These are phyloP conservation scores for Orbilia javanica DNA, from an alignment of 2,329 filamentous ascomycete species.

Conservation along the genomic window DNA sequence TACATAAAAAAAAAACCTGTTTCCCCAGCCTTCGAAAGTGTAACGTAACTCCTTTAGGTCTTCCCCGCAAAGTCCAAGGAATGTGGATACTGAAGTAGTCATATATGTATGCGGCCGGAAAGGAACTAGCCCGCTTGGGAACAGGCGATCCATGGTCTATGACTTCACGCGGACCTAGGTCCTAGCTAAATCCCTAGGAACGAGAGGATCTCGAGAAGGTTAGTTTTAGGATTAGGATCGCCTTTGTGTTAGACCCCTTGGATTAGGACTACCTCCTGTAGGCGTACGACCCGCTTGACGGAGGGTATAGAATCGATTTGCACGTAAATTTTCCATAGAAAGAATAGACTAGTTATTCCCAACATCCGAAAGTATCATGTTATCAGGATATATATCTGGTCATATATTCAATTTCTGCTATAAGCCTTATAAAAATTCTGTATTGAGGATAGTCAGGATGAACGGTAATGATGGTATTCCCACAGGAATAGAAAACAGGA, in stretches of 20 bases:
- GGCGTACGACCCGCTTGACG: too few relatives aligned
- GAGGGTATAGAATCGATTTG: background rate
- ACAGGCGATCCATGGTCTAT: too few relatives aligned
- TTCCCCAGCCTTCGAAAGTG: background rate
- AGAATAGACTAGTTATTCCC: background rate
- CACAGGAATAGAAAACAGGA: background rate
- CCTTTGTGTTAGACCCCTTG: background rate
- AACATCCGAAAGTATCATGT: background rate
- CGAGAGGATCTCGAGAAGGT: too few relatives aligned
- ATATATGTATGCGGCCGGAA: too few relatives aligned
- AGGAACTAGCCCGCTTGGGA: too few relatives aligned
- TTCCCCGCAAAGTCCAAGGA: background rate
- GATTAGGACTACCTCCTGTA: background rate
- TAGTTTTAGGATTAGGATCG: too few relatives aligned
- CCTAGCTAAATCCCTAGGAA: too few relatives aligned
- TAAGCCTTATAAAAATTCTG: background rate
- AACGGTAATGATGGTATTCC: background rate
- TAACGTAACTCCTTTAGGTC: background rate
- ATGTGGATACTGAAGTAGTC: too few relatives aligned
- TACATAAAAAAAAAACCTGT: background rate
- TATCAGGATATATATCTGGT: background rate
- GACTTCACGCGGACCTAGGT: background rate
- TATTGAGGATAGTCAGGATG: background rate
- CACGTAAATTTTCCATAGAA: background rate
- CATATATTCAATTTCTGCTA: slow-evolving; percentile 3